phyloP scores from a whole-genome alignment of 2,329 filamentous ascomycete genomes.

The Hymenoscyphus infarciens region DNA sequence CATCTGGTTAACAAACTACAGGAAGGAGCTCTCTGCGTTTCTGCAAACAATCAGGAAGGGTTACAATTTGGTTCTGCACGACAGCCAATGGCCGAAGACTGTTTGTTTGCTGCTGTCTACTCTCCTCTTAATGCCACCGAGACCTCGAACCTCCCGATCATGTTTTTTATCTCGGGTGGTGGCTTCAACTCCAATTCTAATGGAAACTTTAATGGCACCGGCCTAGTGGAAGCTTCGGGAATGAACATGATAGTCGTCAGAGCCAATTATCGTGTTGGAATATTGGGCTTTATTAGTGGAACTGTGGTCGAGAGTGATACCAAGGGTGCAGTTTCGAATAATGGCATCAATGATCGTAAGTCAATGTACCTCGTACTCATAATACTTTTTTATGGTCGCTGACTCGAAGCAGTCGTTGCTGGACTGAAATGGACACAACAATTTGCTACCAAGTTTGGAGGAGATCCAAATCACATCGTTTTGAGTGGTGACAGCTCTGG shows the following conservation, averaged over 20 bases:
- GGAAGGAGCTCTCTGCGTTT: constrained; percentile 22
- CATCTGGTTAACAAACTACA: constrained; percentile 5
- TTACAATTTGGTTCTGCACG: constrained; percentile 13
- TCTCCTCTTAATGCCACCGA: constrained; percentile 51
- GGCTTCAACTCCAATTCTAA: constrained; percentile 51
- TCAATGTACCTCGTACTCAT: not conserved
- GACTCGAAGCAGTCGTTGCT: not conserved
- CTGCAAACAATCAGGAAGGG: constrained; percentile 13
- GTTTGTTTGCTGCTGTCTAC: constrained; percentile 62
- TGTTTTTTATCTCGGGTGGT: constrained; percentile 54
- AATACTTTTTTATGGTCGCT: not conserved
- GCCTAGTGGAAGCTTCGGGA: constrained; percentile 54
- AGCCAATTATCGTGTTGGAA: constrained; percentile 72
- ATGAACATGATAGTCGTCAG: constrained; percentile 63
- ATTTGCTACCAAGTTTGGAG: constrained; percentile 50
- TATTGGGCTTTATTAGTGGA: constrained; percentile 65
- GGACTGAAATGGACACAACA: constrained; percentile 1
- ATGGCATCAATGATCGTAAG: constrained; percentile 43
- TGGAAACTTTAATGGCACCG: constrained; percentile 56
- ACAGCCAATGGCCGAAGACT: constrained; percentile 53
- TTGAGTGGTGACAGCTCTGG: constrained; percentile 66
- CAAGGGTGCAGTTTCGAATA: constrained; percentile 52
- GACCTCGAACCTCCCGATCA: constrained; percentile 50
- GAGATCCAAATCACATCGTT: constrained; percentile 62
- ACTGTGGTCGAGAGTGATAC: constrained; percentile 40